Percentiles rank a stretch among this genome's conserved stretches.
phyloP scores from a whole-genome alignment of 202 grass and related monocot genomes.

The Elaeis oleifera region DNA sequence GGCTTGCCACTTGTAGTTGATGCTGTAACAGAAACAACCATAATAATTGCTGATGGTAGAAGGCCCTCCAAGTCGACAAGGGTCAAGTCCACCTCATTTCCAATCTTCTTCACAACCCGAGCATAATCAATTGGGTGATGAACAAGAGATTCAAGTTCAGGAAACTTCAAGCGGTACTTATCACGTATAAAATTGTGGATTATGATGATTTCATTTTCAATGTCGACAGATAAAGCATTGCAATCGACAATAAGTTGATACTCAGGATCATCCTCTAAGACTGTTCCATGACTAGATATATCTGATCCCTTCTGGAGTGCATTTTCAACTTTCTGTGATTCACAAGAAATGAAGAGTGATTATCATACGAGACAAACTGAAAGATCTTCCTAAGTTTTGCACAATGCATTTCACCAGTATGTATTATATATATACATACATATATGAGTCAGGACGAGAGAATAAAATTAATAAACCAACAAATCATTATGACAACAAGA shows the following conservation, averaged over 20 bases:
- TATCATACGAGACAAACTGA: too few relatives aligned
- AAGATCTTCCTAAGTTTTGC: too few relatives aligned
- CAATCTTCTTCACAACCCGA: conserved; percentile 84
- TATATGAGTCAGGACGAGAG: too few relatives aligned
- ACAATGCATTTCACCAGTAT: too few relatives aligned
- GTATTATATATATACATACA: too few relatives aligned
- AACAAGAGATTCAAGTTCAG: conserved; percentile 74
- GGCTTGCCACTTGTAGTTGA: conserved; percentile 84
- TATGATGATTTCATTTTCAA: conserved; percentile 83
- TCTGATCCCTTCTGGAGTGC: conserved; percentile 61
- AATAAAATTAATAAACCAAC: too few relatives aligned
- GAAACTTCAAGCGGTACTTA: conserved; percentile 79
- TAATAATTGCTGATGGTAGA: conserved; percentile 80
- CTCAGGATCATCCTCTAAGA: conserved; percentile 71
- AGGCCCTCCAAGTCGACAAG: conserved; percentile 79
- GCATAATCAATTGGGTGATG: conserved; percentile 91
- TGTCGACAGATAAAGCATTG: conserved; percentile 76
- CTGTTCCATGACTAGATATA: conserved; percentile 38
- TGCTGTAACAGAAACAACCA: conserved; percentile 74
- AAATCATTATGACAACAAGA: too few relatives aligned
- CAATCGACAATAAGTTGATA: conserved; percentile 94
- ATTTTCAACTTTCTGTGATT: conserved; percentile 64
- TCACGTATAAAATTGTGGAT: conserved; percentile 85
- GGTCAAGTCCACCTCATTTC: conserved; percentile 79
- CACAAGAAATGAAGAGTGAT: conserved; percentile 2